Evolutionary conservation across 441 rosid genomes (phyloP).

Genomic region (Erysimum pusillum): DNA sequence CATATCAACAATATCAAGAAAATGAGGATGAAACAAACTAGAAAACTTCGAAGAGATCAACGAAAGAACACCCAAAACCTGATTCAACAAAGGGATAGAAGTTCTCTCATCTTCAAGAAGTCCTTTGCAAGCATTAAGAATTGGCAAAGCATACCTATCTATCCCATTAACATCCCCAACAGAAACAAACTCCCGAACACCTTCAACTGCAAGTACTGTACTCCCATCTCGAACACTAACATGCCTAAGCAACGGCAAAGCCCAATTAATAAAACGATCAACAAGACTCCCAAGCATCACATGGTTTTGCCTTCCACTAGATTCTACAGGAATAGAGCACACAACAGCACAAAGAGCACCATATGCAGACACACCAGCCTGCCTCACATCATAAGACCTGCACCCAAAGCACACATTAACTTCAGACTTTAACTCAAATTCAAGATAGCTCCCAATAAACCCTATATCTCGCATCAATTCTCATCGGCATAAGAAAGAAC

Average conservation of each 20-base stretch:
- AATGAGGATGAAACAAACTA: constrained; percentile 89
- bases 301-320: constrained; percentile 89
- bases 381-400: constrained; percentile 86
- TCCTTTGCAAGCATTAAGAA: constrained; percentile 90
- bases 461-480: background rate
- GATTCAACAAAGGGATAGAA: constrained; percentile 78
- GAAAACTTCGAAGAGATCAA: constrained; percentile 82
- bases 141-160: constrained; percentile 82
- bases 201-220: constrained; percentile 77
- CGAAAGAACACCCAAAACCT: constrained; percentile 72
- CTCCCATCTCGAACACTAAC: constrained; percentile 77
- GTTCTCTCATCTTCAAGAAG: constrained; percentile 98
- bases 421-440: constrained; percentile 17
- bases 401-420: constrained; percentile 33
- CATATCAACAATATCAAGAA: constrained; percentile 90
- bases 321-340: constrained; percentile 73
- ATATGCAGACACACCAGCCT: constrained; percentile 78
- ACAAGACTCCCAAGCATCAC: constrained; percentile 81
- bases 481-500: background rate
- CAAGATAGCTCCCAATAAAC: background rate
- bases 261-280: constrained; percentile 91
- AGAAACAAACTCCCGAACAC: constrained; percentile 82
- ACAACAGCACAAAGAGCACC: constrained; percentile 89
- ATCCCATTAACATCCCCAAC: constrained; percentile 82
- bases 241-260: constrained; percentile 83